Conservation (phyloP, 2,329 filamentous ascomycete genomes). For the Aspergillus fischeri region DNA sequence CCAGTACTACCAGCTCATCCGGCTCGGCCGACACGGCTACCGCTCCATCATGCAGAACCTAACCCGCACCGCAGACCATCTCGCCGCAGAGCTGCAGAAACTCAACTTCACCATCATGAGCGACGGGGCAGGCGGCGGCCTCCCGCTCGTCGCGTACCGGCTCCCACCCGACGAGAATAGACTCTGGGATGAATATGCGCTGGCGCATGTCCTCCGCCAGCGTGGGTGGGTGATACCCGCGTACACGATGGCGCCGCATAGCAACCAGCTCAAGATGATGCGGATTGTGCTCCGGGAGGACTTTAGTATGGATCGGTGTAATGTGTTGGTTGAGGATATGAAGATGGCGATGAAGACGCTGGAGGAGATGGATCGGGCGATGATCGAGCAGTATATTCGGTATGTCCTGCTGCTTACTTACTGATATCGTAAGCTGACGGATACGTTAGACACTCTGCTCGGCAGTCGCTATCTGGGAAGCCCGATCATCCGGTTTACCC, state of each 20-base stretch:
- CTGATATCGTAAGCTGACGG: background rate
- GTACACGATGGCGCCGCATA: conserved; percentile 92
- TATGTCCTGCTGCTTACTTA: conserved; percentile 35
- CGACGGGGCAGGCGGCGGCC: conserved; percentile 66
- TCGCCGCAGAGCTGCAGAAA: conserved; percentile 64
- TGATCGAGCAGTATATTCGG: conserved; percentile 63
- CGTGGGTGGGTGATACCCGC: conserved; percentile 89
- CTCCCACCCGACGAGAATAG: conserved; percentile 55
- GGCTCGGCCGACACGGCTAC: conserved; percentile 65
- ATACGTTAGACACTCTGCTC: background rate
- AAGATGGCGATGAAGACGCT: conserved; percentile 67
- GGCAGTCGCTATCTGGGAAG: background rate
- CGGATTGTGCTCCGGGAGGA: conserved; percentile 88
- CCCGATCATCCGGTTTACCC: conserved; percentile 44
- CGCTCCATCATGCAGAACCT: conserved; percentile 67
- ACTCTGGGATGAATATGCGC: conserved; percentile 67
- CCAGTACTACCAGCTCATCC: conserved; percentile 70
- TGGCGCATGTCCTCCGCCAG: conserved; percentile 77
- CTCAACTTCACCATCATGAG: conserved; percentile 87
- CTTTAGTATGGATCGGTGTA: conserved; percentile 75
- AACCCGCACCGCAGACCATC: conserved; percentile 80
- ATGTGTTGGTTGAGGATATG: conserved; percentile 71
- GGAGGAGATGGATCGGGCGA: conserved; percentile 66
- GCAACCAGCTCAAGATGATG: conserved; percentile 79
- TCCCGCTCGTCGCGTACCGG: conserved; percentile 86